Conservation (phyloP, 1,139 yeast species). For the Saccharomyces pastorianus region DNA sequence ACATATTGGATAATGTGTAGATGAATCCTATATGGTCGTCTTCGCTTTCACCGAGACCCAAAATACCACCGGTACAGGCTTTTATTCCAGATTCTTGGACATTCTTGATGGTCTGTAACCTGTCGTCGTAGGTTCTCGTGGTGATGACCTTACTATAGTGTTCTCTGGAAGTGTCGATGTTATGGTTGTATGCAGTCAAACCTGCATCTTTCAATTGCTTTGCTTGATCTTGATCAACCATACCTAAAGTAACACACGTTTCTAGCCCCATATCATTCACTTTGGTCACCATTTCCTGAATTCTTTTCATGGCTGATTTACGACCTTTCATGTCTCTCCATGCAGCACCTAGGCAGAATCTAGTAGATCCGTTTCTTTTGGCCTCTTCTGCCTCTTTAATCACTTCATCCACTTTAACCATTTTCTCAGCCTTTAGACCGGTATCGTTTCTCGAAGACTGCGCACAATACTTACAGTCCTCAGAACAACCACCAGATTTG, state of each 20-base stretch:
- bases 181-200: slow-evolving; percentile 74
- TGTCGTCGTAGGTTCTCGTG: slow-evolving; percentile 62
- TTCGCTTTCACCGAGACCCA: slow-evolving; percentile 68
- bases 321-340: slow-evolving; percentile 83
- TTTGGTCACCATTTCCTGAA: slow-evolving; percentile 55
- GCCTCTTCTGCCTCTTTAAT: slow-evolving; percentile 58
- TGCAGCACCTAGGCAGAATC: slow-evolving; percentile 84
- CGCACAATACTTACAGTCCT: slow-evolving; percentile 75
- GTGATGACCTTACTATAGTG: slow-evolving; percentile 66
- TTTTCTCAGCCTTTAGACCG: slow-evolving; percentile 59
- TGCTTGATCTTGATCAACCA: slow-evolving; percentile 61
- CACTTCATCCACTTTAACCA: slow-evolving; percentile 54
- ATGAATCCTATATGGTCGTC: slow-evolving; percentile 66
- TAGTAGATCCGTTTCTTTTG: slow-evolving; percentile 60
- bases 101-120: slow-evolving; percentile 55
- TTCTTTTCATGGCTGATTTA: slow-evolving; percentile 55
- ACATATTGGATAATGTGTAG: slow-evolving; percentile 59
- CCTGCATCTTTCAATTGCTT: slow-evolving; percentile 55
- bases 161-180: slow-evolving; percentile 71
- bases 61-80: slow-evolving; percentile 74
- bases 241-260: slow-evolving; percentile 74
- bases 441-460: slow-evolving; percentile 65
- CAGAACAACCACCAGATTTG: slow-evolving; percentile 76
- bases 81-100: slow-evolving; percentile 60
- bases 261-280: slow-evolving; percentile 66